Evolutionary conservation across 2,329 filamentous ascomycete genomes (phyloP), one percentile per base, ranked within the genome.

Genomic region (Arthrobotrys sinensis): DNA sequence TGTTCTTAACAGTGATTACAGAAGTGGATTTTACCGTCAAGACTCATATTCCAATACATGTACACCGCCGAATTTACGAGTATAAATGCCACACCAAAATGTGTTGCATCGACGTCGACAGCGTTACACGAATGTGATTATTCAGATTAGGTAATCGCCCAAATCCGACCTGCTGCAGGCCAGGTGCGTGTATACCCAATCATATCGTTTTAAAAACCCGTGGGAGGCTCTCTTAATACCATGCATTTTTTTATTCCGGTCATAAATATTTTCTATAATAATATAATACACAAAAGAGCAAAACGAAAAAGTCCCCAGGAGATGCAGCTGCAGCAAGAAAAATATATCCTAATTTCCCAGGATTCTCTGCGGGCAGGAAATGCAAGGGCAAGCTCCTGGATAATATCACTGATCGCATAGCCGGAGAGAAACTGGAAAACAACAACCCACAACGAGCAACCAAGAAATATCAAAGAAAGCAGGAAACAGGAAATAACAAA

Each of bases 101-200:
- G 68, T 64, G 68, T 72, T 72, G 68, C 32, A 21, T 38, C 63
- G 68, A 72, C 21, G 68, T 72, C 50, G 36, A 64, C 46, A 64
- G 21, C n/a, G 57, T 64, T 64, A 60, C 57, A 65, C 57, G 34
- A 65, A 64, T 8, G 19, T 21, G 28, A 19, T 16, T 28, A 43
- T 32, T 57, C 52, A 5, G 52, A 60, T 60, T 60, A 60, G 55
- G 55, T 60, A 60, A 60, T 60, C 55, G 55, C 34, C 55, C 55
- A 40, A 60, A 60, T 60, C 55, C 55, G 55, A 60, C 55, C 19
- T 16, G 36, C 34, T 60, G 55, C 55, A 60, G 55, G 19, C 11
- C 28, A 28, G 34, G 32, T 38, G 52, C 52, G 36, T 8, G 8
- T 38, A 45, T 48, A 60, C 19, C 36, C 55, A 60, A 60, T 60